A percentile compares a stretch with the other conserved stretches of the same genome.
These are phyloP conservation scores for Takashimella koratensis DNA, from an alignment of 1,284 basidiomycete genomes.

Conservation along the genomic window DNA sequence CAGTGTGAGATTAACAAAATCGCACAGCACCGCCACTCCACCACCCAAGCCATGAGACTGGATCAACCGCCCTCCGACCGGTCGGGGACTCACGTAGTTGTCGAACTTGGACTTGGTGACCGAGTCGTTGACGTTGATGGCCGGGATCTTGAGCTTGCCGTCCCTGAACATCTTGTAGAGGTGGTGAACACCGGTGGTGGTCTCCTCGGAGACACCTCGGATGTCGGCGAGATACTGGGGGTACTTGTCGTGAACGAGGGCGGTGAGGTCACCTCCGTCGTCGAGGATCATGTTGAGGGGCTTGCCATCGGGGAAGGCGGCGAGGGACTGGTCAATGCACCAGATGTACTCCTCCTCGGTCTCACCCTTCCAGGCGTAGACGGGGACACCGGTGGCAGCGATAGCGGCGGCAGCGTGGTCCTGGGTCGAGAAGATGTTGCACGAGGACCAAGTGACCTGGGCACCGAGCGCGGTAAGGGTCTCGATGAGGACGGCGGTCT, in stretches of 20 bases:
- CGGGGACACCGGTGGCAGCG: slow-evolving; percentile 95
- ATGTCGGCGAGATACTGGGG: slow-evolving; percentile 80
- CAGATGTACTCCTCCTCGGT: slow-evolving; percentile 98
- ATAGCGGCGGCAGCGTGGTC: slow-evolving; percentile 99
- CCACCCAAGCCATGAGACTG: no score
- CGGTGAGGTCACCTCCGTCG: slow-evolving; percentile 96
- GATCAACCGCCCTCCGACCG: no score
- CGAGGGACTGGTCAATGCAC: slow-evolving; percentile 95
- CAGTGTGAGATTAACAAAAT: no score
- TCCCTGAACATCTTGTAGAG: slow-evolving; percentile 97
- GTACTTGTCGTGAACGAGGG: slow-evolving; percentile 92
- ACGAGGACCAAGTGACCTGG: slow-evolving; percentile 98
- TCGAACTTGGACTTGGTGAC: slow-evolving; percentile 99
- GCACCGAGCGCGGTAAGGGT: slow-evolving; percentile 92
- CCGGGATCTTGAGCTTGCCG: slow-evolving; percentile 92
- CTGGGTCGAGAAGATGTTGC: slow-evolving; percentile 99
- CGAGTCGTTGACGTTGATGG: slow-evolving; percentile 99
- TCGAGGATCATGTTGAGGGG: slow-evolving; percentile 99
- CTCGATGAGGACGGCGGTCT: slow-evolving; percentile 95
- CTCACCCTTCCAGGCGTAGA: slow-evolving; percentile 99
- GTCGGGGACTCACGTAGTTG: slow-evolving; percentile 55
- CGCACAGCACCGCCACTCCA: no score
- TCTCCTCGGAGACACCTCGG: slow-evolving; percentile 96
- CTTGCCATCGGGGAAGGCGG: slow-evolving; percentile 65
- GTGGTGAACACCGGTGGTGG: slow-evolving; percentile 99